A percentile compares a stretch with the other conserved stretches of the same genome.
Evolutionary conservation across 345 rosid genomes (phyloP).

Genomic region (Eucalyptus marginata): DNA sequence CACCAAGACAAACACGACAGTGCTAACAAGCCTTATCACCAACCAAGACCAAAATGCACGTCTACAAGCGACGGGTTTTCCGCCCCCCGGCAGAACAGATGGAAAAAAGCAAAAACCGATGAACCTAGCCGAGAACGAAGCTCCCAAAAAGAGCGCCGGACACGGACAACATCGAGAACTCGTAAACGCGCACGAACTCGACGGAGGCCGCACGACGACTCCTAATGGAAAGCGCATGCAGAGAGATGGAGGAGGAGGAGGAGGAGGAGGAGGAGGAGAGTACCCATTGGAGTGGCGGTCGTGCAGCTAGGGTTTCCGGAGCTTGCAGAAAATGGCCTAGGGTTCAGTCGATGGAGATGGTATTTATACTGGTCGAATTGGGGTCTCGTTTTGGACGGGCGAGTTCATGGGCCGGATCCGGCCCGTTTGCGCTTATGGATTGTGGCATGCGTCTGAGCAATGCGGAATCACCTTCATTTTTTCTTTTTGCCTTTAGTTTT

Average conservation of each 20-base stretch:
- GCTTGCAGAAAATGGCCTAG: background rate
- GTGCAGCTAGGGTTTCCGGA: background rate
- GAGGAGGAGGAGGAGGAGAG: background rate
- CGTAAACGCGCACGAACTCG: background rate
- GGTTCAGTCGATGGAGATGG: background rate
- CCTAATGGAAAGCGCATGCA: background rate
- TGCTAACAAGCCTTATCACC: background rate
- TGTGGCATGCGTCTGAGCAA: background rate
- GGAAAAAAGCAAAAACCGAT: background rate
- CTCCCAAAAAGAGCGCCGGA: background rate
- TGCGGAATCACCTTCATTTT: too few species aligned
- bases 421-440: background rate
- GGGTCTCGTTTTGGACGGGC: background rate
- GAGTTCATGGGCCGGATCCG: background rate
- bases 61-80: background rate
- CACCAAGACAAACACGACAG: background rate
- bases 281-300: background rate
- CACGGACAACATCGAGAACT: background rate
- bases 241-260: background rate
- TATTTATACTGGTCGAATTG: background rate
- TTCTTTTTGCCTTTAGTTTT: too few species aligned
- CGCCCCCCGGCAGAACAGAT: background rate
- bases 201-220: background rate
- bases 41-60: background rate
- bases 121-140: background rate